Percentiles rank a stretch among this genome's conserved stretches.
phyloP scores from a whole-genome alignment of 2,329 filamentous ascomycete species.

The Juglanconis juglandina region DNA sequence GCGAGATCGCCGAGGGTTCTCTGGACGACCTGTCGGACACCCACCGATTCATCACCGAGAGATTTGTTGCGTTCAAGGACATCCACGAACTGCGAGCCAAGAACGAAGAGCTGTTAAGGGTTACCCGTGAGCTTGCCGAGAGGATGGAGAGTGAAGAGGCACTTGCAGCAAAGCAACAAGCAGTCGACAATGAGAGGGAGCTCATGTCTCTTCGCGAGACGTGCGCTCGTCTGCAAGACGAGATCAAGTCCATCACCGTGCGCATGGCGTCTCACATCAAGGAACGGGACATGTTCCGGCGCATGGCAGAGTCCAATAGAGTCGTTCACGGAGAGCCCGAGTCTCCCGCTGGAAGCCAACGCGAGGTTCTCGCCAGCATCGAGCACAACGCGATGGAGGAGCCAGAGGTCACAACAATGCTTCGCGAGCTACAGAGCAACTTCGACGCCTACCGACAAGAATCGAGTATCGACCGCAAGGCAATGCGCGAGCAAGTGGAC shows the following conservation, averaged over 20 bases:
- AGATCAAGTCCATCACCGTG: slow-evolving; percentile 75
- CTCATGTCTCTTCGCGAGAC: slow-evolving; percentile 53
- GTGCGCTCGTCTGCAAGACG: slow-evolving; percentile 61
- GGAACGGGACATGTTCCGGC: slow-evolving; percentile 95
- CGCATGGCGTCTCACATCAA: slow-evolving; percentile 91
- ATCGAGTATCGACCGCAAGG: slow-evolving; percentile 73
- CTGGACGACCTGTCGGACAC: slow-evolving; percentile 77
- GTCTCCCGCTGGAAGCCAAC: slow-evolving; percentile 63
- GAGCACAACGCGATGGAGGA: slow-evolving; percentile 57
- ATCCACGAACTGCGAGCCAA: slow-evolving; percentile 81
- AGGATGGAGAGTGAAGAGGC: slow-evolving; percentile 91
- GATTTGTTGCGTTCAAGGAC: slow-evolving; percentile 85
- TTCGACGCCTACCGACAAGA: slow-evolving; percentile 90
- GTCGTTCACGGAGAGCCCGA: slow-evolving; percentile 58
- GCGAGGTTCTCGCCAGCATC: slow-evolving; percentile 55
- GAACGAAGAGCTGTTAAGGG: slow-evolving; percentile 78
- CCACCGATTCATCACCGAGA: slow-evolving; percentile 82
- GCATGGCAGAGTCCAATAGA: slow-evolving; percentile 74
- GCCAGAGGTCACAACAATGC: slow-evolving; percentile 68
- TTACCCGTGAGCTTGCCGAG: slow-evolving; percentile 80
- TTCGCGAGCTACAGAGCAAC: slow-evolving; percentile 84
- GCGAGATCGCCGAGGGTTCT: slow-evolving; percentile 68
- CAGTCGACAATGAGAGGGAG: slow-evolving; percentile 64
- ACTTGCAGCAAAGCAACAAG: slow-evolving; percentile 60
- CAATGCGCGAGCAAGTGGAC: slow-evolving; percentile 81